phyloP scores from a whole-genome alignment of 1,284 basidiomycete genomes.

The Phlebopus sp. region DNA sequence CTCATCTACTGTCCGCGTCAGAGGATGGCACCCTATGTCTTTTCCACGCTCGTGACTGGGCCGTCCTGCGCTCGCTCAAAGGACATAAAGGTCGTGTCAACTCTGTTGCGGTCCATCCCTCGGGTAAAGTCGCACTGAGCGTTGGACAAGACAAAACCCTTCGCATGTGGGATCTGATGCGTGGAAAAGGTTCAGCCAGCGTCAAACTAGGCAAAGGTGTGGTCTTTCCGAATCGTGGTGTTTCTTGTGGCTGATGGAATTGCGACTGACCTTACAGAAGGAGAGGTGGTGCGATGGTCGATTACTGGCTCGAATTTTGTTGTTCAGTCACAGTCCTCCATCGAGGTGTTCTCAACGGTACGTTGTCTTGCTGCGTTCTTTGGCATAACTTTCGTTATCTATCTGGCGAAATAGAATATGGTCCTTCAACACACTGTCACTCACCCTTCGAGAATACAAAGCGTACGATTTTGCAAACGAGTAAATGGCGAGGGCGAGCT shows the following conservation, averaged over 20 bases:
- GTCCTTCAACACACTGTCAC: constrained; percentile 64
- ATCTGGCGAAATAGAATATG: constrained; percentile 55
- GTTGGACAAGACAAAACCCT: constrained; percentile 90
- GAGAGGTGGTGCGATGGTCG: constrained; percentile 85
- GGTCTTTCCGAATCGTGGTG: constrained; percentile 10
- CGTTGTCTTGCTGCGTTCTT: constrained; percentile 24
- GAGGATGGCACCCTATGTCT: constrained; percentile 89
- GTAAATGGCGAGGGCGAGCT: constrained; percentile 57
- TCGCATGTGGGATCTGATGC: constrained; percentile 98
- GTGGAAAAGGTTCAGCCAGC: constrained; percentile 86
- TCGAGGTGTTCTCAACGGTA: constrained; percentile 82
- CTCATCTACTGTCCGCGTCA: constrained; percentile 86
- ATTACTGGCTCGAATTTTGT: constrained; percentile 72
- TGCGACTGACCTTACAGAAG: constrained; percentile 52
- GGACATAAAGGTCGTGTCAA: constrained; percentile 95
- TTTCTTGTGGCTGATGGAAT: constrained; percentile 3
- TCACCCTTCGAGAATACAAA: constrained; percentile 79
- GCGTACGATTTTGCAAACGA: constrained; percentile 67
- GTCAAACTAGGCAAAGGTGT: constrained; percentile 83
- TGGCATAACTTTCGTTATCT: not conserved
- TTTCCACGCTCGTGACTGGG: constrained; percentile 93
- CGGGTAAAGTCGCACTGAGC: constrained; percentile 86
- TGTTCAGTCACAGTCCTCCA: constrained; percentile 72
- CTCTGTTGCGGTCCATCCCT: constrained; percentile 86
- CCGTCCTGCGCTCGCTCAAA: constrained; percentile 81